Percentiles rank a stretch among this genome's conserved stretches.
Conservation (phyloP, 768 basidiomycete genomes). For the Lepiota brunneoincarnata region DNA sequence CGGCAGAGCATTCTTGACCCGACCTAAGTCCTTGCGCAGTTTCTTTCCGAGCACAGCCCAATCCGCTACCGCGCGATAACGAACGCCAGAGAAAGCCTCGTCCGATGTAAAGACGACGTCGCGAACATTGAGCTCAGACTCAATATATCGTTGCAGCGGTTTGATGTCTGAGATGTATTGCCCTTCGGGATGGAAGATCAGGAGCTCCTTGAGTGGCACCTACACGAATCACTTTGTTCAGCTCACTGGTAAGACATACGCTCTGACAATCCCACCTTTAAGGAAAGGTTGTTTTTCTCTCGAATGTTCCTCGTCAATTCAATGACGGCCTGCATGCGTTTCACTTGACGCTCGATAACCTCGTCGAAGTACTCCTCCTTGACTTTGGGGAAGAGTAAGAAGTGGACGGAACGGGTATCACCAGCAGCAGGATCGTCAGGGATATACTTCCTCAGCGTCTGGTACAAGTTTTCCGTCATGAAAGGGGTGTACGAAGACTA, state of each 20-base stretch:
- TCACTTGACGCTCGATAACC: conserved; percentile 90
- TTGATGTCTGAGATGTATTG: conserved; percentile 84
- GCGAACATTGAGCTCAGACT: conserved; percentile 94
- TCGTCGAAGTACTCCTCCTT: conserved; percentile 94
- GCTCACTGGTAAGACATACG: not conserved
- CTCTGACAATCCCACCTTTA: conserved; percentile 65
- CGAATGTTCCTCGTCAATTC: conserved; percentile 87
- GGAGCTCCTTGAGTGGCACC: conserved; percentile 90
- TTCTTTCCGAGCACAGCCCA: conserved; percentile 94
- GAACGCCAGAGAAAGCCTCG: conserved; percentile 81
- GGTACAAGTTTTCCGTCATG: conserved; percentile 95
- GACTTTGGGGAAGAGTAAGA: conserved; percentile 89
- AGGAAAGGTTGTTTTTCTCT: conserved; percentile 79
- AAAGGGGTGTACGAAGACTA: conserved; percentile 99
- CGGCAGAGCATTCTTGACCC: conserved; percentile 87
- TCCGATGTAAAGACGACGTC: conserved; percentile 87
- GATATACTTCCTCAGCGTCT: conserved; percentile 82
- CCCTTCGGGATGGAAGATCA: conserved; percentile 88
- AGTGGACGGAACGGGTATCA: conserved; percentile 93
- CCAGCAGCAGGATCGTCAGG: conserved; percentile 67
- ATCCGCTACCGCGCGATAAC: conserved; percentile 90
- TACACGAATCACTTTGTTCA: conserved; percentile 29
- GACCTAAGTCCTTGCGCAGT: conserved; percentile 85
- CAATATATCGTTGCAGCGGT: conserved; percentile 83
- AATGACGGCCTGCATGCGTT: conserved; percentile 93